Evolutionary conservation across 2,329 filamentous ascomycete genomes (phyloP).

Genomic region (Pezicula radicicola): DNA sequence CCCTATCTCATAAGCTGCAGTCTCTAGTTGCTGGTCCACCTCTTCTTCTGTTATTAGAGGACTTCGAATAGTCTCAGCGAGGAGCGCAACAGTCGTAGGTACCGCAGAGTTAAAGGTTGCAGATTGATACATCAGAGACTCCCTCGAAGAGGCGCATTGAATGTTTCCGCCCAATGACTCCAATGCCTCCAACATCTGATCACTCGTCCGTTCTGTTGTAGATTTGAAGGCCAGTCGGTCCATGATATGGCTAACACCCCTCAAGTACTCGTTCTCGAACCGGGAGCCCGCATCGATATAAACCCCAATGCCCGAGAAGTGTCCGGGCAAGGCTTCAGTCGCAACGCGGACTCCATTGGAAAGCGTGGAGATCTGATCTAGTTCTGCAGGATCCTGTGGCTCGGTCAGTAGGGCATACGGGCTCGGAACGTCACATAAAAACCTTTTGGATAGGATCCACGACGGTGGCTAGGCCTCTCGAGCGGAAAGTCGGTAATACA

Average conservation of each 20-base stretch:
- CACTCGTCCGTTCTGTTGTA: constrained; percentile 67
- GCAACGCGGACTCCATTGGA: constrained; percentile 92
- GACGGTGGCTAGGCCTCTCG: constrained; percentile 26
- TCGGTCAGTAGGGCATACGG: constrained; percentile 11
- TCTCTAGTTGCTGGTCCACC: constrained; percentile 81
- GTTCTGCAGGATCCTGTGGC: constrained; percentile 73
- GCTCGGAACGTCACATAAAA: not conserved
- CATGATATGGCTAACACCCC: constrained; percentile 93
- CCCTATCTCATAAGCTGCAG: constrained; percentile 90
- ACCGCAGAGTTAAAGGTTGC: constrained; percentile 96
- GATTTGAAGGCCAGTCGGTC: constrained; percentile 94
- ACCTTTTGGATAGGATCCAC: constrained; percentile 31
- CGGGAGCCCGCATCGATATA: constrained; percentile 95
- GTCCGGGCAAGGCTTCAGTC: constrained; percentile 89
- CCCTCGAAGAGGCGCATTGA: constrained; percentile 91
- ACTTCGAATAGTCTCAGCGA: constrained; percentile 91
- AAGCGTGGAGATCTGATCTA: constrained; percentile 84
- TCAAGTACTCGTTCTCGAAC: constrained; percentile 82
- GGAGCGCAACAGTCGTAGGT: constrained; percentile 73
- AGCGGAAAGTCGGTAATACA: constrained; percentile 20
- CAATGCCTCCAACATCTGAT: constrained; percentile 83
- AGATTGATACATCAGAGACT: constrained; percentile 98
- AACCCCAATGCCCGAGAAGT: constrained; percentile 91
- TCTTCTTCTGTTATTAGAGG: constrained; percentile 83
- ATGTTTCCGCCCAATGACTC: constrained; percentile 93